Evolutionary conservation across 2,329 filamentous ascomycete species (phyloP), one percentile per base, ranked within the genome.

Genomic region (Aspergillus ibericus): DNA sequence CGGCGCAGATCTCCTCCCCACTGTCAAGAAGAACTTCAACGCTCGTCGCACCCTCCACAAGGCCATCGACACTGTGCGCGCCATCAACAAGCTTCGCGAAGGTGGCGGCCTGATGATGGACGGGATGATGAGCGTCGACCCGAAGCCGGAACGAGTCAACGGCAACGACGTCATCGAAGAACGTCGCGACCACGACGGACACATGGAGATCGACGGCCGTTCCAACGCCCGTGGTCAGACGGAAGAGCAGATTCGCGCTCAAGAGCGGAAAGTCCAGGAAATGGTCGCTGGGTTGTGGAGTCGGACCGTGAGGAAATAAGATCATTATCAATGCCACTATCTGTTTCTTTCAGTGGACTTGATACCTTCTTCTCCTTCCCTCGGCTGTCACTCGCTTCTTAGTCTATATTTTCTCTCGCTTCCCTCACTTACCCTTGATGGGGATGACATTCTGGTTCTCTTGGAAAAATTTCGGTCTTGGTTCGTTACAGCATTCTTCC

Each of bases 1-100:
- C 5, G 76, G 75, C 22, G 79, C 82, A 65, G 86, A 88, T 73
- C 75, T 88, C 29, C 73, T 88, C 49, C 86, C 86, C 2, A 86
- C 82, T 0, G 83, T 88, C 62, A 88, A 88, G 80, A 88, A 88
- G 80, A 88, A 88, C 70, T 88, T 88, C 79, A 88, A 88, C 63
- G 86, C 86, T 1, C 76, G 86, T 2, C 77, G 85, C 42, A 88
- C 85, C 12, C 76, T 88, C 35, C 86, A 88, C 72, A 86, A 86
- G 58, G 86, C 86, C 15, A 88, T 88, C 66, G 86, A 88, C 70
- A 88, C 86, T 0, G 86, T 88, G 32, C 80, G 86, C 22, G 86
- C 86, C 2, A 88, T 88, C 72, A 88, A 88, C 69, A 87, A 88
- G 72, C 75, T 88, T 13, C 78, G 86, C 61, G 85, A 86, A 40